Percentiles rank a stretch among this genome's conserved stretches.
These are phyloP conservation scores for Begonia peltatifolia DNA, from an alignment of 306 rosid genomes.

Conservation along the genomic window DNA sequence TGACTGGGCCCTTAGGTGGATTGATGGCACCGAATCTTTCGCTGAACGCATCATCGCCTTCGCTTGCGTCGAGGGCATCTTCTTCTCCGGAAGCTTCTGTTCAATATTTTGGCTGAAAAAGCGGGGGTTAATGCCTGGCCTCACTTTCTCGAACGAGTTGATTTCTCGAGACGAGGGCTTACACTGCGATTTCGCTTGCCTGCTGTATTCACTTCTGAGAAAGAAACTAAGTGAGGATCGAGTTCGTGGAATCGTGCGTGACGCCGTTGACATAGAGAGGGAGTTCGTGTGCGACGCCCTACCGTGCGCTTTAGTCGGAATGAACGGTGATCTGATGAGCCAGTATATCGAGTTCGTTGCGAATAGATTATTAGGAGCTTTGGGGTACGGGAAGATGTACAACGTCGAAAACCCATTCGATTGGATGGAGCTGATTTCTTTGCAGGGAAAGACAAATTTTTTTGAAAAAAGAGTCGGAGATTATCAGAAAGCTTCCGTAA, in stretches of 20 bases:
- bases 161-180: slow-evolving; percentile 78
- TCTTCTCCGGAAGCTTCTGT: slow-evolving; percentile 83
- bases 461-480: slow-evolving; percentile 86
- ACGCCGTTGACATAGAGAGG: slow-evolving; percentile 64
- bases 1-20: slow-evolving; percentile 54
- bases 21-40: slow-evolving; percentile 31
- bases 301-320: slow-evolving; percentile 71
- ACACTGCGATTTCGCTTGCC: slow-evolving; percentile 76
- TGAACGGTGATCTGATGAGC: slow-evolving; percentile 67
- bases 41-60: slow-evolving; percentile 56
- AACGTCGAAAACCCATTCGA: slow-evolving; percentile 61
- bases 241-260: slow-evolving; percentile 30
- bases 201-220: slow-evolving; percentile 35
- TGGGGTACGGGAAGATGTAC: slow-evolving; percentile 52
- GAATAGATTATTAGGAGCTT: slow-evolving; percentile 45
- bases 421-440: slow-evolving; percentile 93
- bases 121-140: slow-evolving; percentile 73
- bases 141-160: slow-evolving; percentile 74
- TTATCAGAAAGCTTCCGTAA: slow-evolving; percentile 68
- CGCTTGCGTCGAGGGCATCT: slow-evolving; percentile 78
- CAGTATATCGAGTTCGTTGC: slow-evolving; percentile 77
- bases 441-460: slow-evolving; percentile 84
- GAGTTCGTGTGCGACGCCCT: slow-evolving; percentile 79
- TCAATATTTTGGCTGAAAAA: slow-evolving; percentile 81
- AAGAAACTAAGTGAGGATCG: slow-evolving; percentile 45